These are phyloP conservation scores for Zymoseptoria ardabiliae DNA, from an alignment of 2,329 filamentous ascomycete genomes.

Conservation along the genomic window DNA sequence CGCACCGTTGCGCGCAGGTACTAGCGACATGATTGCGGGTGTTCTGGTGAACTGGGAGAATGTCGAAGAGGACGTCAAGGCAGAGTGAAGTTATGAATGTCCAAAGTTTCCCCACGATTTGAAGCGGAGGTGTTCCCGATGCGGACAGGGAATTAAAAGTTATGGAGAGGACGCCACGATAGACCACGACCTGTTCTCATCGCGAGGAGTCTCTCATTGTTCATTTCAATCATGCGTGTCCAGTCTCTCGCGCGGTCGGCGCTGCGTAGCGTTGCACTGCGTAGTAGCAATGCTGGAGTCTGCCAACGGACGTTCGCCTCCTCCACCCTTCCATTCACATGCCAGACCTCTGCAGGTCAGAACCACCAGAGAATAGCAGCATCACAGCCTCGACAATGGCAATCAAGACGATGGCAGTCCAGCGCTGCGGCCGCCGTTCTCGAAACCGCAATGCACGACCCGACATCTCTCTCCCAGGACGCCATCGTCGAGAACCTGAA, in stretches of 20 bases:
- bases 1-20: constrained; percentile 29
- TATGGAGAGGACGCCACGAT: background rate
- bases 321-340: constrained; percentile 6
- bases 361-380: constrained; percentile 24
- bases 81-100: background rate
- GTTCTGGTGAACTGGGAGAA: background rate
- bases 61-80: background rate
- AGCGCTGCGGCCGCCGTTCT: constrained; percentile 30
- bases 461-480: constrained; percentile 51
- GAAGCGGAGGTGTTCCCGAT: background rate
- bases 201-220: background rate
- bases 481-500: constrained; percentile 73
- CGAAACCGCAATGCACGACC: constrained; percentile 52
- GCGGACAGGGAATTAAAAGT: background rate
- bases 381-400: constrained; percentile 5
- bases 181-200: background rate
- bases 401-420: constrained; percentile 23
- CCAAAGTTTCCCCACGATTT: background rate
- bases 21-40: constrained; percentile 23
- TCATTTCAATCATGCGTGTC: constrained; percentile 11
- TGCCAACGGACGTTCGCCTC: constrained; percentile 16
- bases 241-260: constrained; percentile 21
- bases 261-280: constrained; percentile 22
- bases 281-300: constrained; percentile 8
- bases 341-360: constrained; percentile 16